A percentile compares a stretch with the other conserved stretches of the same genome.
These are phyloP conservation scores for Tetrapyrgos nigripes DNA, from an alignment of 1,284 basidiomycete species.

Conservation along the genomic window DNA sequence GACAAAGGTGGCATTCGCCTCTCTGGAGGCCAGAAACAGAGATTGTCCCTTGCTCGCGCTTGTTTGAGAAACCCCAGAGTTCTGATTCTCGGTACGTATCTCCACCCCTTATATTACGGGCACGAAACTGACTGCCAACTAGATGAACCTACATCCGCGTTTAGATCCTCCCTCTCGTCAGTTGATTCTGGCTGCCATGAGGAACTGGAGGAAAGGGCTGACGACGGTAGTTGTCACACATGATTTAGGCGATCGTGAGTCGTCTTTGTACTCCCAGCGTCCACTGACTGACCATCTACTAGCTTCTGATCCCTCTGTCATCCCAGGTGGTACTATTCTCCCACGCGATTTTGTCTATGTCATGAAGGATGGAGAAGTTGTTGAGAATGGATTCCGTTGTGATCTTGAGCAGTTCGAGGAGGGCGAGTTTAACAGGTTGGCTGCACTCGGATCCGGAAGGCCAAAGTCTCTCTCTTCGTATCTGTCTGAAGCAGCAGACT, in stretches of 20 bases:
- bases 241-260: slow-evolving; percentile 59
- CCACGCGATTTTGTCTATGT: slow-evolving; percentile 90
- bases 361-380: slow-evolving; percentile 82
- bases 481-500: background rate
- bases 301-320: background rate
- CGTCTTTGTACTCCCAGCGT: background rate
- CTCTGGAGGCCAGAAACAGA: slow-evolving; percentile 94
- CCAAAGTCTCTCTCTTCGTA: too few species aligned
- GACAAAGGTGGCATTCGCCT: slow-evolving; percentile 72
- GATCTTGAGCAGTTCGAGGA: slow-evolving; percentile 70
- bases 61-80: slow-evolving; percentile 88
- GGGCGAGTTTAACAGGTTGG: slow-evolving; percentile 67
- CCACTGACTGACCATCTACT: background rate
- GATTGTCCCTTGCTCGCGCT: slow-evolving; percentile 91
- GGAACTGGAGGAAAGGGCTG: slow-evolving; percentile 80
- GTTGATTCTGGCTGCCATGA: slow-evolving; percentile 90
- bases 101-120: slow-evolving; percentile 5
- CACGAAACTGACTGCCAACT: slow-evolving; percentile 15
- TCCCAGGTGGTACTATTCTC: slow-evolving; percentile 48
- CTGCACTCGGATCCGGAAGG: slow-evolving; percentile 34
- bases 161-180: slow-evolving; percentile 90
- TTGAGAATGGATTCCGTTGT: slow-evolving; percentile 86
- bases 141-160: slow-evolving; percentile 97
- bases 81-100: slow-evolving; percentile 89
- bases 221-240: slow-evolving; percentile 98